Conservation (phyloP, 208 protist species). For the Porcisia hertigi region DNA sequence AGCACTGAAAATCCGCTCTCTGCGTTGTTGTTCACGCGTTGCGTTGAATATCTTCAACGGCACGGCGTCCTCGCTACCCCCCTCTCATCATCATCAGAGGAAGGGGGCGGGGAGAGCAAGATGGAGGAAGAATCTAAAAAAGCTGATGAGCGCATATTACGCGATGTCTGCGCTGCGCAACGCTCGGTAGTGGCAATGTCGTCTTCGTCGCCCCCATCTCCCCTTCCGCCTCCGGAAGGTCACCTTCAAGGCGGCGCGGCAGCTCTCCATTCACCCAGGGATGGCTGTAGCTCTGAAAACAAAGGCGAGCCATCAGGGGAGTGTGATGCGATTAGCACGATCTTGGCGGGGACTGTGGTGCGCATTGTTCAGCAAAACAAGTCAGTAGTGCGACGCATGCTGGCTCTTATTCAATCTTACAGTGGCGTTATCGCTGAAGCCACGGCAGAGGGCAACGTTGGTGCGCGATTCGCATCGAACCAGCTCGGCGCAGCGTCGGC, state of each 20-base stretch:
- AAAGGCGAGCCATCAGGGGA: not conserved
- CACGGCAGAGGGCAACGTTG: not conserved
- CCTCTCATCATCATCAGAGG: not conserved
- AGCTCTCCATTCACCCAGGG: not conserved
- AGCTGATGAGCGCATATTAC: not conserved
- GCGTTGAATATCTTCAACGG: not conserved
- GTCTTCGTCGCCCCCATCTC: not conserved
- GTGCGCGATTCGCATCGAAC: not conserved
- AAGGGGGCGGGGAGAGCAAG: not conserved
- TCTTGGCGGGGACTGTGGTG: slow-evolving; percentile 15
- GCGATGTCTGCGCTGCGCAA: not conserved
- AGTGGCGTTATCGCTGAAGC: not conserved
- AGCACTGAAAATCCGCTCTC: slow-evolving; percentile 1
- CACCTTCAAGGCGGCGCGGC: not conserved
- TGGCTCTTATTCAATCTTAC: slow-evolving; percentile 27
- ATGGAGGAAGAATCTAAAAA: not conserved
- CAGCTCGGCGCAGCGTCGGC: not conserved
- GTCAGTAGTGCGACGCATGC: slow-evolving; percentile 27
- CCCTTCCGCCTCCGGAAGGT: not conserved
- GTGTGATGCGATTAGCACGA: not conserved
- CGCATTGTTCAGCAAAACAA: slow-evolving; percentile 30
- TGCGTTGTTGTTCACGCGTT: slow-evolving; percentile 3
- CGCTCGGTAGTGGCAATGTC: not conserved
- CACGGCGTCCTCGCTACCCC: not conserved
- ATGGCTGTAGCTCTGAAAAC: not conserved